Evolutionary conservation across 2,329 filamentous ascomycete species (phyloP), one percentile per base, ranked within the genome.

Genomic region (Xylariaceae sp.): DNA sequence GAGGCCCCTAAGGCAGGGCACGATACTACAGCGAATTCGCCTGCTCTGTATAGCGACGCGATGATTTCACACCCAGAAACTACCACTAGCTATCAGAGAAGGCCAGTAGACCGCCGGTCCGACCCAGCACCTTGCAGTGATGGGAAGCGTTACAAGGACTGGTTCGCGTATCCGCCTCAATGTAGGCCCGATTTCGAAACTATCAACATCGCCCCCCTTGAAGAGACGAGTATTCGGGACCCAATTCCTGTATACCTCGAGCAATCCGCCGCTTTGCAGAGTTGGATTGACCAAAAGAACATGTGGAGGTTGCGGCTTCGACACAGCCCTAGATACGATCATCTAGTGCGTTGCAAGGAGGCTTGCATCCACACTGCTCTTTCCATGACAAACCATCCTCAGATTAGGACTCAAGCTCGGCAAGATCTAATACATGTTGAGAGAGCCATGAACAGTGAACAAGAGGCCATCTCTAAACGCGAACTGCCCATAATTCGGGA

Each of bases 251-350:
- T 13, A n/a, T 46, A 50, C 37, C 36, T 55, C 15, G 17, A 46
- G 17, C 45, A 48, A 24, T 54, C 51, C 4, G 17, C 15, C 17
- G 42, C 42, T 26, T 41, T 56, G 15, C 47, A 44, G 33, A 15
- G 37, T 24, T 53, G 47, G 46, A 37, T 52, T n/a, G 16, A 39
- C 7, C 17, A 46, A 32, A 43, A 39, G 12, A 48, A 50, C 4
- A 39, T 37, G 6, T 35, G 36, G 4, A 44, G 47, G 32, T 42
- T 45, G 32, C 26, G 41, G 7, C 43, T 50, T 28, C 34, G 40
- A 29, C 41, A 45, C 19, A 15, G 13, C 4, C 31, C 43, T 9
- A 11, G 32, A n/a, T 38, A 49, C 11, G 19, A 42, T n/a, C 33
- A 34, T 15, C 16, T 48, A 12, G 15, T 52, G 11, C 9, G 37